Evolutionary conservation across 768 basidiomycete genomes (phyloP).

Genomic region (Hirschioporus abietinus): DNA sequence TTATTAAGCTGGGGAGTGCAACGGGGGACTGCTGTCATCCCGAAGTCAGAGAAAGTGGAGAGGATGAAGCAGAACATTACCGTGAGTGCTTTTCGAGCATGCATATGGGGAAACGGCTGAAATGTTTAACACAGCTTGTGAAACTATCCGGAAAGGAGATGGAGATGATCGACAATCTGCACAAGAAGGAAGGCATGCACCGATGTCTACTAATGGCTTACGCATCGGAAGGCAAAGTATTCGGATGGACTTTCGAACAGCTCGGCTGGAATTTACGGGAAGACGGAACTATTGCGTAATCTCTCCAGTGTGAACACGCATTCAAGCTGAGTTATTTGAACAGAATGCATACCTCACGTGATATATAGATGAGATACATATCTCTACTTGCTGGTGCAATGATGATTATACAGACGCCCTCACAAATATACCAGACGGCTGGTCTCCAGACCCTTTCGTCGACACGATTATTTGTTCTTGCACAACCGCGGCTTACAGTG

Average conservation of each 20-base stretch:
- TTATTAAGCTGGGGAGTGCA: conserved; percentile 78
- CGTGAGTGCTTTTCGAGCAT: neutral
- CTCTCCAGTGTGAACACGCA: too few species aligned
- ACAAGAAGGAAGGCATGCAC: conserved; percentile 37
- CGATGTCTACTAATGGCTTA: conserved; percentile 32
- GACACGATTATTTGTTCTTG: too few species aligned
- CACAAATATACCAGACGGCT: too few species aligned
- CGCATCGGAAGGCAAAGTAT: conserved; percentile 24
- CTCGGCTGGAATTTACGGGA: conserved; percentile 35
- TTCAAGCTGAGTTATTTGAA: too few species aligned
- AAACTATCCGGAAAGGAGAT: conserved; percentile 31
- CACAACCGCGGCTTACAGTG: too few species aligned
- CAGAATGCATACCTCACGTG: too few species aligned
- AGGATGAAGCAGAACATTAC: conserved; percentile 48
- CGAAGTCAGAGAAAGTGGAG: conserved; percentile 51
- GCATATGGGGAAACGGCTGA: conserved; percentile 4
- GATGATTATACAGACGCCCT: too few species aligned
- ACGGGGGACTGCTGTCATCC: conserved; percentile 67
- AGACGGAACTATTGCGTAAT: conserved; percentile 12
- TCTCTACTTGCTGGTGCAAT: too few species aligned
- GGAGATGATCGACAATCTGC: conserved; percentile 33
- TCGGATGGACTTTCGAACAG: conserved; percentile 38
- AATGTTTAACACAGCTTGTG: conserved; percentile 26
- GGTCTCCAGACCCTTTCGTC: too few species aligned
- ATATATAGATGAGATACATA: too few species aligned